A percentile compares a stretch with the other conserved stretches of the same genome.
These are phyloP conservation scores for Phaeosphaeriaceae sp. DNA, from an alignment of 2,329 filamentous ascomycete genomes.

Conservation along the genomic window DNA sequence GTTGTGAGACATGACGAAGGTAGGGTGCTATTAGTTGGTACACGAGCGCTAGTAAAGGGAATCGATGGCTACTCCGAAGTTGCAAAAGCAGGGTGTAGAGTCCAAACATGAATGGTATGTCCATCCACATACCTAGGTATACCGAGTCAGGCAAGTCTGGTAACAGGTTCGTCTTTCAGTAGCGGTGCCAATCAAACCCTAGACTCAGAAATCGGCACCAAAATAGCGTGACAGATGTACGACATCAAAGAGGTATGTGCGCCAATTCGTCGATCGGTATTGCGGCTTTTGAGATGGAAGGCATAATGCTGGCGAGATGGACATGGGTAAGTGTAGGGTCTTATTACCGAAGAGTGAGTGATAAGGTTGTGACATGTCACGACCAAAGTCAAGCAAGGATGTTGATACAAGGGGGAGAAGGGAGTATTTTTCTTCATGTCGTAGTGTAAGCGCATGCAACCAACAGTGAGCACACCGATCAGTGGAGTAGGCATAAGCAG, in stretches of 20 bases:
- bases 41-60: too few relatives aligned
- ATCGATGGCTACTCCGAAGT: too few relatives aligned
- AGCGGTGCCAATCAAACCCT: constrained; percentile 19
- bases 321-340: background rate
- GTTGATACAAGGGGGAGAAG: background rate
- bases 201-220: constrained; percentile 13
- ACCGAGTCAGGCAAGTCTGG: constrained; percentile 10
- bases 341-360: background rate
- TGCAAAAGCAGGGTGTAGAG: too few relatives aligned
- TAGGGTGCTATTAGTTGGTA: too few relatives aligned
- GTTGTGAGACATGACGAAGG: too few relatives aligned
- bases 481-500: background rate
- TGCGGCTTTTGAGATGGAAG: constrained; percentile 7
- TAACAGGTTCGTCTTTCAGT: constrained; percentile 16
- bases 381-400: background rate
- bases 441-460: background rate
- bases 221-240: constrained; percentile 30
- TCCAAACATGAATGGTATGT: too few relatives aligned
- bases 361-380: background rate
- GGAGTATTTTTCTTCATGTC: background rate
- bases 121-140: background rate
- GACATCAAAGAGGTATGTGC: constrained; percentile 30
- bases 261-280: constrained; percentile 14
- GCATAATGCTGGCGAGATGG: background rate
- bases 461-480: constrained; percentile 3